Base-by-base conservation (phyloP, 2,329 filamentous ascomycete genomes). In the Penicillium thymicola region DNA sequence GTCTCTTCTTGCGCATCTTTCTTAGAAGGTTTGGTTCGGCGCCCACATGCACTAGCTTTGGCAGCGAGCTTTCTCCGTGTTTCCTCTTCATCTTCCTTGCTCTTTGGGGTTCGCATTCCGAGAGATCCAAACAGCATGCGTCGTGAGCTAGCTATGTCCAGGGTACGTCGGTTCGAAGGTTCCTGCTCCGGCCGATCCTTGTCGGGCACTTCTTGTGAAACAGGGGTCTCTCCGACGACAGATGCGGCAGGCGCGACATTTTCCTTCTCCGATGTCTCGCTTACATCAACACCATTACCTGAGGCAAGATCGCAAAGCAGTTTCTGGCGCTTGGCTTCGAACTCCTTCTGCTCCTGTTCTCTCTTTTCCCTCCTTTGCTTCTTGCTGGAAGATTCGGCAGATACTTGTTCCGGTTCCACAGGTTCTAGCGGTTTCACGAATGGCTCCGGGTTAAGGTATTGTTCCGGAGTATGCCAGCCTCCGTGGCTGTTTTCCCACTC, bases 91-190 rank as follows among this genome's bases (percentile, higher is more conserved):
- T 91, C 89, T 30, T 82, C 81, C 63, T 88, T 86, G 1, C 79
- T 85, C 65, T 86, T 89, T 0, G 89, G 89, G 4, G 81, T 82
- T 53, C 84, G 84, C 10, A 91, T 72, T 4, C 89, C 90, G 4
- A 93, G 78, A 7, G 89, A 87, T 9, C 86, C 86, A 65, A 92
- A 90, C 0, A 93, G 71, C 55, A 92, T 77, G 61, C 89, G 82
- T 51, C 84, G 81, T 2, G 86, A 84, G 50, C 87, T 86, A 16
- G 80, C 82, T 30, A 90, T 54, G 65, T 87, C 81, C 34, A 86
- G 70, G 18, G 74, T 74, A 44, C 78, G 75, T 55, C 76, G 74
- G 37, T 67, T 72, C 13, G 66, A 52, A 34, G 60, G 36, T 45
- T 65, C 61, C 34, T 55, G 38, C 27, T 55, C 61, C 8, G 49